Percentiles rank a stretch among this genome's conserved stretches.
phyloP scores from a whole-genome alignment of 768 basidiomycete genomes.

The Hericium rajendrae region DNA sequence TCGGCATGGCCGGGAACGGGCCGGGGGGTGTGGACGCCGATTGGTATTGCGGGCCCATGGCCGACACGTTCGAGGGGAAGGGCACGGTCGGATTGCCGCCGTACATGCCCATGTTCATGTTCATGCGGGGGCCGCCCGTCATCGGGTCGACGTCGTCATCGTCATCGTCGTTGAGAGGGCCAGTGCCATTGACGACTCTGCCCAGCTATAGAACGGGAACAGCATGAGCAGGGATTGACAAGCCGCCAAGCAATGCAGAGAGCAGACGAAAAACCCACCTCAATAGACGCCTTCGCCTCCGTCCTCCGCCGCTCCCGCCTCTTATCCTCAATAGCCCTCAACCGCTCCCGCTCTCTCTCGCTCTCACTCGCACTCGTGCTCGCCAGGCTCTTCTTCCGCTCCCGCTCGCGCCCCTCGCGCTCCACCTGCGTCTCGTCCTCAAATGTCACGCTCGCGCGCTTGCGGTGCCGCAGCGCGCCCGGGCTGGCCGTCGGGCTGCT shows the following conservation, averaged over 20 bases:
- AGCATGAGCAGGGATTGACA: neutral
- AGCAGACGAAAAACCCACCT: slow-evolving; percentile 41
- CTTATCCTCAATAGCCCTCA: slow-evolving; percentile 44
- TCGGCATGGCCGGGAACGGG: slow-evolving; percentile 17
- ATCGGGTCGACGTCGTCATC: slow-evolving; percentile 21
- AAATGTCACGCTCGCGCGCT: slow-evolving; percentile 62
- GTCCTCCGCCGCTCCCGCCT: slow-evolving; percentile 66
- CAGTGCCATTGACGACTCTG: slow-evolving; percentile 77
- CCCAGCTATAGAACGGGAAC: slow-evolving; percentile 48
- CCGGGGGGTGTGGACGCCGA: neutral
- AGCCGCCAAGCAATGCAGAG: neutral
- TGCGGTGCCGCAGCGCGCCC: slow-evolving; percentile 28
- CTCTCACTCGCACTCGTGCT: slow-evolving; percentile 12
- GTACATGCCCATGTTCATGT: neutral
- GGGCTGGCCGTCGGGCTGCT: slow-evolving; percentile 11
- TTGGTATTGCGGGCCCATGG: neutral
- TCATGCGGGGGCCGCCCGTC: slow-evolving; percentile 7
- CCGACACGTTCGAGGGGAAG: neutral
- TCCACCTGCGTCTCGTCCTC: slow-evolving; percentile 35
- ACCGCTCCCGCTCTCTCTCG: slow-evolving; percentile 12
- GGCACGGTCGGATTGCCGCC: neutral
- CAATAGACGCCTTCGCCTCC: slow-evolving; percentile 82
- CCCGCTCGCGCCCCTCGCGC: slow-evolving; percentile 18
- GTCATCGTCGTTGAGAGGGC: slow-evolving; percentile 39
- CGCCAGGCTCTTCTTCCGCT: neutral